These are phyloP conservation scores for Epichloe glyceriae DNA, from an alignment of 2,329 filamentous ascomycete genomes.

Conservation along the genomic window DNA sequence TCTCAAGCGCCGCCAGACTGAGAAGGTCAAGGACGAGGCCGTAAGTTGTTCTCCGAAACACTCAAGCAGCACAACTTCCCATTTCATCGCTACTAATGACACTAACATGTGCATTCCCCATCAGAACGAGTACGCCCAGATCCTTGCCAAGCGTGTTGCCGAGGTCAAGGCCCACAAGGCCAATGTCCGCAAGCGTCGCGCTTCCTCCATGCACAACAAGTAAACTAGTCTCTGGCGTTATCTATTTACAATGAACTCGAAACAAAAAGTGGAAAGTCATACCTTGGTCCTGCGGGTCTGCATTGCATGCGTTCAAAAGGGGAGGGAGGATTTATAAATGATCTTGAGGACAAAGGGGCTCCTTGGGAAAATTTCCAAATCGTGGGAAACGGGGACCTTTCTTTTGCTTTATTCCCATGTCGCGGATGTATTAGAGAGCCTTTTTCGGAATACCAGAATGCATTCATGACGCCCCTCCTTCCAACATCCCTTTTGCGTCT, in stretches of 20 bases:
- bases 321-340: conserved; percentile 21
- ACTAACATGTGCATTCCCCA: conserved; percentile 14
- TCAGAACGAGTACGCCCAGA: conserved; percentile 90
- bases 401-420: conserved; percentile 6
- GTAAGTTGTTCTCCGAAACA: conserved; percentile 43
- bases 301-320: conserved; percentile 22
- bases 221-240: conserved; percentile 36
- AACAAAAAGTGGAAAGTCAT: conserved; percentile 21
- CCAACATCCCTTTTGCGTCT: neutral
- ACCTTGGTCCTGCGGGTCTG: conserved; percentile 23
- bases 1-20: conserved; percentile 94
- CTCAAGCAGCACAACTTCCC: neutral
- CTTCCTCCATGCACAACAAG: conserved; percentile 91
- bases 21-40: conserved; percentile 97
- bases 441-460: conserved; percentile 22
- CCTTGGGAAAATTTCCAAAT: neutral
- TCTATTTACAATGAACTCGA: conserved; percentile 10
- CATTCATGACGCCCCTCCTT: conserved; percentile 14
- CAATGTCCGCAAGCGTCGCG: conserved; percentile 92
- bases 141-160: conserved; percentile 92
- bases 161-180: conserved; percentile 92
- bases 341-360: conserved; percentile 15
- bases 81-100: conserved; percentile 16
- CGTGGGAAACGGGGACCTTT: neutral
- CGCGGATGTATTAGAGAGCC: conserved; percentile 25